Evolutionary conservation across 257 asterid genomes (phyloP), one percentile per base, ranked within the genome.

Genomic region (Lavandula angustifolia): DNA sequence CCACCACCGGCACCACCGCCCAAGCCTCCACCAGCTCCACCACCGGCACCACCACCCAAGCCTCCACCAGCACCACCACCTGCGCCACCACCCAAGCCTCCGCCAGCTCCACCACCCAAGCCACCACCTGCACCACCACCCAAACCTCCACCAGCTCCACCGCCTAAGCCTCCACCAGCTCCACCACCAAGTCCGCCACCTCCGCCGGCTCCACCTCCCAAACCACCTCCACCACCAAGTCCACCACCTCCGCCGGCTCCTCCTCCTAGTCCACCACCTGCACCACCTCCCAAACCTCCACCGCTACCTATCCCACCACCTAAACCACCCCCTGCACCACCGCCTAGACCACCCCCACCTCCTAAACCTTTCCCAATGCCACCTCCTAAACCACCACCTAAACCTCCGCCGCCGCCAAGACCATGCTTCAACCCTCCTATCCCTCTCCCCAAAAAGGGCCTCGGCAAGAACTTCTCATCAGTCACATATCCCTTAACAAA

Each of bases 381-480:
- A 1, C 43, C 47, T 11, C 70, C 70, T 0, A 13, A 50, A 0
- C 69, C 69, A 4, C 32, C 53, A 0, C 83, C 83, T 0, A 49
- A n/a, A 1, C 72, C 75, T 0, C 78, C 79, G 2, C 67, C 75
- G 0, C 78, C 79, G 2, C 67, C 73, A 0, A 59, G 9, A 0
- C 72, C 67, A 62, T 3, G 68, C 68, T 51, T 49, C 11, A 66
- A 41, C 27, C 74, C 68, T 34, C 56, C 56, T 14, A 47, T 47
- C 3, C 53, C 29, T 29, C 41, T 51, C 12, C 74, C 60, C 12
- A 62, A 52, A 34, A 73, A 14, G 9, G 69, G 66, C 5, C 56
- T 60, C 22, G 34, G 71, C 70, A 70, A 65, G 3, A 65, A 65
- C 76, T 65, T 70, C 58, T 70, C 73, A 53, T 75, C 76, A 32